Base-by-base conservation (phyloP, 179 eudicot genomes). In the Silene coronaria region DNA sequence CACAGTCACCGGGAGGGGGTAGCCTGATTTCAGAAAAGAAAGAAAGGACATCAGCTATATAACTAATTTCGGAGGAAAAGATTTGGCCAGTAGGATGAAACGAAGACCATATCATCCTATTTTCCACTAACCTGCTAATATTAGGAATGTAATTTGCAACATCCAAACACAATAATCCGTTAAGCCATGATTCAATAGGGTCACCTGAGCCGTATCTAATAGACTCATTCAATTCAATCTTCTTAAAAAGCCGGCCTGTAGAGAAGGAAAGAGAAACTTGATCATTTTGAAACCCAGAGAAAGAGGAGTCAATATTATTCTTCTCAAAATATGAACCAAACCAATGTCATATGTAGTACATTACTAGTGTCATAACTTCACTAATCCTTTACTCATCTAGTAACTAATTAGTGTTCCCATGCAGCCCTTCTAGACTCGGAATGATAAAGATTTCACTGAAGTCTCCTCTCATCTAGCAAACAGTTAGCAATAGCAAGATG, bases 141-240 rank as follows among this genome's bases (percentile, higher is more conserved):
- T 78, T 86, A 74, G 97, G 99, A 53, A 92, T 86, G 42, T 70
- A 86, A 79, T 84, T 90, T 74, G 95, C 86, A 36, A 84, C 95
- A 86, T 95, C 97, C 87, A 95, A 77, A 77, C 97, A 95, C 60
- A 95, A 89, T 65, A 95, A 86, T 75, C 78, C 78, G 81, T 90
- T 79, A 74, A 95, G 97, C 99, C 97, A 95, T 32, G 89, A 87
- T 78, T 95, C 99, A 67, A 95, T 80, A 28, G 95, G 93, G 85
- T 92, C 97, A 38, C 89, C 89, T 32, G 89, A 86, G 26, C 95
- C 95, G 82, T 95, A 95, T 92, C 97, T 89, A 65, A 92, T 92
- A 59, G 97, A 84, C 84, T 90, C 99, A 60, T 60, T 86, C 71
- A 95, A 83, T 71, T 92, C 96, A 28, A 92, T 84, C 88, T 92